phyloP scores from a whole-genome alignment of 352 stramenopile genomes.

The Phytophthora meadii region DNA sequence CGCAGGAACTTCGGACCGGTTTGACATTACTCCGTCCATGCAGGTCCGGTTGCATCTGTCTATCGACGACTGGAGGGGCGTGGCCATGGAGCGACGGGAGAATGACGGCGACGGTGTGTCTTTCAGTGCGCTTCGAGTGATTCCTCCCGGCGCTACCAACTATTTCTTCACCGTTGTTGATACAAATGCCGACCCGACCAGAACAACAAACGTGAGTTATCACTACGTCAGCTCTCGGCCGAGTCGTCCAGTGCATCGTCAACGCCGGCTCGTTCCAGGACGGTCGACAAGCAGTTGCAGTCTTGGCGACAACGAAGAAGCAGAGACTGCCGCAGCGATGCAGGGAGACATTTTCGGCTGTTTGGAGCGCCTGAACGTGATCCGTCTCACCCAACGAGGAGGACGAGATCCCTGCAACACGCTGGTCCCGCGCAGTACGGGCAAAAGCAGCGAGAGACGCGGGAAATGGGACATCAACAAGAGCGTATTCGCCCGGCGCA shows the following conservation, averaged over 20 bases:
- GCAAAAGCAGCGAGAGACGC: constrained; percentile 44
- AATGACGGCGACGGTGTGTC: constrained; percentile 42
- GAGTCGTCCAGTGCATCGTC: constrained; percentile 28
- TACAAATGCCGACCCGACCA: constrained; percentile 23
- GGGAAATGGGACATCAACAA: constrained; percentile 85
- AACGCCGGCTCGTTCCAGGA: constrained; percentile 16
- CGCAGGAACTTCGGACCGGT: constrained; percentile 33
- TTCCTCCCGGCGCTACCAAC: constrained; percentile 74
- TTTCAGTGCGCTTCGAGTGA: constrained; percentile 64
- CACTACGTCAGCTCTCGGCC: constrained; percentile 50
- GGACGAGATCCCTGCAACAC: constrained; percentile 78
- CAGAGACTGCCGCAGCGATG: constrained; percentile 4
- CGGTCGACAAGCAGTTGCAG: constrained; percentile 6
- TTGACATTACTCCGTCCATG: constrained; percentile 47
- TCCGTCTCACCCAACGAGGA: constrained; percentile 60
- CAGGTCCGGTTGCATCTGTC: constrained; percentile 67
- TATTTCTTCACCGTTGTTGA: constrained; percentile 77
- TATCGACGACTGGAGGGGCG: constrained; percentile 73
- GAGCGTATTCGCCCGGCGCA: constrained; percentile 70
- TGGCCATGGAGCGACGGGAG: constrained; percentile 67
- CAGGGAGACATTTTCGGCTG: constrained; percentile 35
- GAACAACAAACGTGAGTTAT: constrained; percentile 36
- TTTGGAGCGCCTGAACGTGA: constrained; percentile 58
- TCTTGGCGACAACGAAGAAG: constrained; percentile 22
- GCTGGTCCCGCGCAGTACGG: constrained; percentile 61